Percentiles rank a stretch among this genome's conserved stretches.
Evolutionary conservation across 1,284 basidiomycete genomes (phyloP).

Genomic region (Inonotus obliquus): DNA sequence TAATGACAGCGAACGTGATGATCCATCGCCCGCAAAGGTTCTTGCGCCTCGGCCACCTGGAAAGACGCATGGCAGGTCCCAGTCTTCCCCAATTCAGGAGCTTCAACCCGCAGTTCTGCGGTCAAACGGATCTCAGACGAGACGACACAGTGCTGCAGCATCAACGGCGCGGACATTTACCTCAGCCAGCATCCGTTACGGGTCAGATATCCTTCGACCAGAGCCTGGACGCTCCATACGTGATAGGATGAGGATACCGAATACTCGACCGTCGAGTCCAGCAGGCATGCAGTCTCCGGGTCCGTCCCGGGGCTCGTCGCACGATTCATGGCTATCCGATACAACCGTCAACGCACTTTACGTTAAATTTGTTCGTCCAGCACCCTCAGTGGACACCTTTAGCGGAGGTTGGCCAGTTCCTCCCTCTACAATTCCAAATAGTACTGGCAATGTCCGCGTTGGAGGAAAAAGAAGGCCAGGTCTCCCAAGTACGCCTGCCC

Average conservation of each 20-base stretch:
- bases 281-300: background rate
- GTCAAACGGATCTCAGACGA: background rate
- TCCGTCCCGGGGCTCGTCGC: background rate
- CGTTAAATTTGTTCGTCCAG: background rate
- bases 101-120: background rate
- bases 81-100: background rate
- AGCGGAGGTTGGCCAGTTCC: slow-evolving; percentile 5
- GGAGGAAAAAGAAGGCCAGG: background rate
- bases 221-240: slow-evolving; percentile 19
- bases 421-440: background rate
- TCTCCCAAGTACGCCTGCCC: background rate
- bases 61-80: background rate
- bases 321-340: slow-evolving; percentile 8
- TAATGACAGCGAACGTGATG: background rate
- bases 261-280: slow-evolving; percentile 10
- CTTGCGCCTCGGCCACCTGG: slow-evolving; percentile 1
- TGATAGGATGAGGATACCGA: slow-evolving; percentile 19
- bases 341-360: background rate
- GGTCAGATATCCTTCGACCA: slow-evolving; percentile 30
- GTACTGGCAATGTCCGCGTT: background rate
- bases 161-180: background rate
- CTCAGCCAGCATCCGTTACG: slow-evolving; percentile 22
- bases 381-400: background rate
- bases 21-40: background rate
- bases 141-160: background rate